Conservation (phyloP, 352 stramenopile species). For the Ophiocytium majus region DNA sequence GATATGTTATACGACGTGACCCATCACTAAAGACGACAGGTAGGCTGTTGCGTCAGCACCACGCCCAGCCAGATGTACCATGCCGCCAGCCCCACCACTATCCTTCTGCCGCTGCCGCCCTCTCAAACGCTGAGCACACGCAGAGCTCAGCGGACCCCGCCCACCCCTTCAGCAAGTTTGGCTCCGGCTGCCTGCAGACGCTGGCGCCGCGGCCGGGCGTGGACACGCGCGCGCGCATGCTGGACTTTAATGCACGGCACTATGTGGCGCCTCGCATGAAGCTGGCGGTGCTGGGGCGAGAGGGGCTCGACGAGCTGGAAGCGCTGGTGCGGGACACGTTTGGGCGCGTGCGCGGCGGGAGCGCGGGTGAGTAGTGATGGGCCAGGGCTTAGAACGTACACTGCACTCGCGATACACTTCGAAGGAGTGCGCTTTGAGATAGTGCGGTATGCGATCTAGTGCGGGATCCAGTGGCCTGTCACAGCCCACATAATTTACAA, state of each 20-base stretch:
- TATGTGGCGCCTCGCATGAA: slow-evolving; percentile 86
- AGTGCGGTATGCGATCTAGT: too few relatives aligned
- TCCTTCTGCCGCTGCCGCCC: background rate
- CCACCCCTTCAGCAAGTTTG: slow-evolving; percentile 77
- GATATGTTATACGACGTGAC: too few relatives aligned
- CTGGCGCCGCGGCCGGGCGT: slow-evolving; percentile 64
- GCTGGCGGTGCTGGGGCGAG: slow-evolving; percentile 73
- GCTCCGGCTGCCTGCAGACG: slow-evolving; percentile 79
- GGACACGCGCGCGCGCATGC: slow-evolving; percentile 32
- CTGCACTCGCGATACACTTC: too few relatives aligned
- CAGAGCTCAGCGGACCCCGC: slow-evolving; percentile 56
- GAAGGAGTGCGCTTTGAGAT: too few relatives aligned
- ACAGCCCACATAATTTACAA: too few relatives aligned
- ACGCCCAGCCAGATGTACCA: too few relatives aligned
- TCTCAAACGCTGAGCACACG: slow-evolving; percentile 63
- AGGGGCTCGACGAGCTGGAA: slow-evolving; percentile 42
- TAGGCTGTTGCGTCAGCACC: too few relatives aligned
- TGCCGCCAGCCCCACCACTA: too few relatives aligned
- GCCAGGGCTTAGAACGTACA: too few relatives aligned
- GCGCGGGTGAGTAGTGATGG: background rate
- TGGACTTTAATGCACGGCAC: slow-evolving; percentile 79
- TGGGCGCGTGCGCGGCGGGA: background rate
- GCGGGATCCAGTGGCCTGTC: too few relatives aligned
- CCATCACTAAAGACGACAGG: too few relatives aligned
- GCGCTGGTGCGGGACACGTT: background rate